Conservation (phyloP, 257 asterid species). For the Rauvolfia tetraphylla region DNA sequence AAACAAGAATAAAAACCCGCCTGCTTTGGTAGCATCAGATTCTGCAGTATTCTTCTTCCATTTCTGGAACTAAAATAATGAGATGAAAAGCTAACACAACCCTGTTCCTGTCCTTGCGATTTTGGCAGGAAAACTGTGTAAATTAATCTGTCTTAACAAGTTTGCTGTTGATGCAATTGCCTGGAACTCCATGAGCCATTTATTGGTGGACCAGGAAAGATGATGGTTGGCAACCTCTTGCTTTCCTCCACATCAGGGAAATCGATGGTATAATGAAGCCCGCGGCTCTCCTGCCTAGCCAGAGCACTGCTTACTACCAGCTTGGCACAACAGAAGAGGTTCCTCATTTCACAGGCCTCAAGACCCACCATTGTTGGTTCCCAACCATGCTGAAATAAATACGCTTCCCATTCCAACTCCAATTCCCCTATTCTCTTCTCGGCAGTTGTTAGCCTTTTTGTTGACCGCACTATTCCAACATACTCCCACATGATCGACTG, state of each 20-base stretch:
- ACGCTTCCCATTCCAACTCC: slow-evolving; percentile 85
- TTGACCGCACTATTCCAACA: slow-evolving; percentile 87
- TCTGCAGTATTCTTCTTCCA: not conserved
- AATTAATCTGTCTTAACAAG: slow-evolving; percentile 22
- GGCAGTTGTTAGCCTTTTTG: slow-evolving; percentile 61
- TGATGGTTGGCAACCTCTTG: slow-evolving; percentile 82
- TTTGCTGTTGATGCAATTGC: slow-evolving; percentile 59
- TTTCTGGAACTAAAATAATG: not conserved
- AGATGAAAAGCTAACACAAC: not conserved
- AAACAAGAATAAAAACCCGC: not conserved
- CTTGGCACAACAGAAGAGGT: slow-evolving; percentile 89
- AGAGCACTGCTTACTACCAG: slow-evolving; percentile 86
- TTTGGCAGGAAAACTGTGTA: slow-evolving; percentile 31
- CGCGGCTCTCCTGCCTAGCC: slow-evolving; percentile 91
- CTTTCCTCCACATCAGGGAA: slow-evolving; percentile 78
- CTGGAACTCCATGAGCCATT: slow-evolving; percentile 83
- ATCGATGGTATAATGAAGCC: slow-evolving; percentile 79
- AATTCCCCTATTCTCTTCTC: slow-evolving; percentile 74
- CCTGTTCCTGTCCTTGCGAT: not conserved
- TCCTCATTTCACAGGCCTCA: slow-evolving; percentile 94
- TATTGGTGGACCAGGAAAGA: slow-evolving; percentile 60
- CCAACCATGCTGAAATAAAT: slow-evolving; percentile 90
- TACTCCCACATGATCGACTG: slow-evolving; percentile 88
- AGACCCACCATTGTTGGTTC: slow-evolving; percentile 85
- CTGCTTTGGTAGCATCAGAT: not conserved